These are phyloP conservation scores for Ramalina intermedia DNA, from an alignment of 495 filamentous ascomycete species.

Conservation along the genomic window DNA sequence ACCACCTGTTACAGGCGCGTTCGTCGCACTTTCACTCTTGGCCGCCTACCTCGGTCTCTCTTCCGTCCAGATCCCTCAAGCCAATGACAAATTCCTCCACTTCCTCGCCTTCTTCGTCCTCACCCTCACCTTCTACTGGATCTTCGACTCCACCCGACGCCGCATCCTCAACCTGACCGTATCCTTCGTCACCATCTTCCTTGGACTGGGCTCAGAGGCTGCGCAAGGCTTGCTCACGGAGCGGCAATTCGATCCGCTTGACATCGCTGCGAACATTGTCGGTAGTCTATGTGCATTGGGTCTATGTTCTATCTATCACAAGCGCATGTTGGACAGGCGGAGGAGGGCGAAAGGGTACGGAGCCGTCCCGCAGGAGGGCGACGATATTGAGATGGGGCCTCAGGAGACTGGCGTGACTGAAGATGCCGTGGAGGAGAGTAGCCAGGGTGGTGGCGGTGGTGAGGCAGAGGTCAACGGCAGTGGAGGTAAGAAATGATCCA, in stretches of 20 bases:
- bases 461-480: not conserved
- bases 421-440: conserved; percentile 31
- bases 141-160: conserved; percentile 75
- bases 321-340: conserved; percentile 84
- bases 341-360: conserved; percentile 58
- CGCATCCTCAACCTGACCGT: conserved; percentile 74
- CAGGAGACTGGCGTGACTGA: conserved; percentile 47
- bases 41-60: conserved; percentile 67
- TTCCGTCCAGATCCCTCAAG: conserved; percentile 39
- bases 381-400: conserved; percentile 42
- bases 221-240: conserved; percentile 72
- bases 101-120: conserved; percentile 79
- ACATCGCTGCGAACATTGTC: conserved; percentile 76
- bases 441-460: conserved; percentile 7
- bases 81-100: conserved; percentile 86
- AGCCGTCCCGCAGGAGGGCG: conserved; percentile 39
- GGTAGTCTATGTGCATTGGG: conserved; percentile 59
- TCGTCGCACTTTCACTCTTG: conserved; percentile 58
- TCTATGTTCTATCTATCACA: conserved; percentile 80
- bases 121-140: conserved; percentile 89
- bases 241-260: conserved; percentile 68
- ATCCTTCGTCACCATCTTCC: conserved; percentile 54
- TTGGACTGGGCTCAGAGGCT: conserved; percentile 75
- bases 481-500: no score
- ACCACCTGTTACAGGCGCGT: conserved; percentile 41